Base-by-base conservation (phyloP, 495 filamentous ascomycete species). In the Recurvomyces mirabilis region DNA sequence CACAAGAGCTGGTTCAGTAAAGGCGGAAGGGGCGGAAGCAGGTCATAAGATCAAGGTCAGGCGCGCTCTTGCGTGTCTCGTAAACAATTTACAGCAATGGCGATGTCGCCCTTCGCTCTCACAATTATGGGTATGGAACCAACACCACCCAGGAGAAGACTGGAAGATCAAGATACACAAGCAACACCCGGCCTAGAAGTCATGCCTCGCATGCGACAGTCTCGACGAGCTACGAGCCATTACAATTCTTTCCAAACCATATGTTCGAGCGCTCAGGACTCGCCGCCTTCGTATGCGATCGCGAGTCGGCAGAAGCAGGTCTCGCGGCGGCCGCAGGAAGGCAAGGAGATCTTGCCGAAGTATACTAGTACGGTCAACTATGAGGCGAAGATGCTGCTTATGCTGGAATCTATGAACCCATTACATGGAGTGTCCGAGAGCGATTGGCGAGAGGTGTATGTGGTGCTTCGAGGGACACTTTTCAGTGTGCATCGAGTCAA, bases 401-500 rank as follows among this genome's bases (percentile, higher is more conserved):
- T 45, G 19, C 22, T 54, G 14, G 51, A 54, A 24, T 49, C 51
- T 1, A 38, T 49, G 12, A 49, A 47, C 30, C 51, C 51, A 7
- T 29, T 54, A 5, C 46, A 54, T 18, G 36, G n/a, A 0, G 28
- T 41, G 1, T 32, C 34, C 9, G 46, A 45, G 13, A 38, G 46
- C 25, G 45, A 54, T 1, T 54, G 51, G 51, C 21, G 41, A 20
- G 51, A 54, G 22, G 69, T 71, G 4, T 77, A 72, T 47, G 69
- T 71, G 5, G 64, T 68, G n/a, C 59, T 82, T 20, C 68, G 69
- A 43, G 78, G 78, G 7, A 81, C 78, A 0, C 63, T 72, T 20
- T 65, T 82, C 38, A 67, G 67, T 47, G 51, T 82, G n/a, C 64
- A 78, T 57, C 62, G 65, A 26, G 64, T 67, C 43, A 59, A 59